Conservation (phyloP, 768 basidiomycete genomes). For the Psilocybe sp. region DNA sequence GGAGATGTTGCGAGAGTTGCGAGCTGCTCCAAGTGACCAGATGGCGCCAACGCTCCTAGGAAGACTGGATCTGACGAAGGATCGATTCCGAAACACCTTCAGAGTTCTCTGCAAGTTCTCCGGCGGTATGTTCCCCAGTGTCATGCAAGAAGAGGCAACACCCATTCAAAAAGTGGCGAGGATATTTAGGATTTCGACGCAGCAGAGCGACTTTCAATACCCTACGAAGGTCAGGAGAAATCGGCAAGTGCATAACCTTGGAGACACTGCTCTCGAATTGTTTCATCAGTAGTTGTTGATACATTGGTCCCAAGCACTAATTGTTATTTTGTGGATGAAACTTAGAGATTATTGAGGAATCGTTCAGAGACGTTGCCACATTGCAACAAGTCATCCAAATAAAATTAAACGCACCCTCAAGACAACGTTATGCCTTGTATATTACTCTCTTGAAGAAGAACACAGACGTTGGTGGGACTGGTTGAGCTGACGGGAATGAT, state of each 20-base stretch:
- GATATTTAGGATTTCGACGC: conserved; percentile 1
- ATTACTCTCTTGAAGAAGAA: too few relatives aligned
- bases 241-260: neutral
- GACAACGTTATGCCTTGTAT: too few relatives aligned
- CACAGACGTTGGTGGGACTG: too few relatives aligned
- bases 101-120: neutral
- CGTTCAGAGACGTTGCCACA: too few relatives aligned
- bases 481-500: too few relatives aligned
- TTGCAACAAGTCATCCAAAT: too few relatives aligned
- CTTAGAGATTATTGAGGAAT: too few relatives aligned
- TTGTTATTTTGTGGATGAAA: too few relatives aligned
- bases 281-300: neutral
- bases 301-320: too few relatives aligned
- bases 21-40: neutral
- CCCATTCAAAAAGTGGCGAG: conserved; percentile 8
- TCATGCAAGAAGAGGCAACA: conserved; percentile 4
- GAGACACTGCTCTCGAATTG: conserved; percentile 1
- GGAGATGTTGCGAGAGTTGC: neutral
- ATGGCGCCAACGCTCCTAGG: neutral
- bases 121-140: neutral
- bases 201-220: neutral
- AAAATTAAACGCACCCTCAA: too few relatives aligned
- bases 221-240: neutral
- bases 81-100: neutral
- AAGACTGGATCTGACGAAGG: neutral